Conservation (phyloP, 192 early-diverging fungal genomes). For the Chytriomyces confervae region DNA sequence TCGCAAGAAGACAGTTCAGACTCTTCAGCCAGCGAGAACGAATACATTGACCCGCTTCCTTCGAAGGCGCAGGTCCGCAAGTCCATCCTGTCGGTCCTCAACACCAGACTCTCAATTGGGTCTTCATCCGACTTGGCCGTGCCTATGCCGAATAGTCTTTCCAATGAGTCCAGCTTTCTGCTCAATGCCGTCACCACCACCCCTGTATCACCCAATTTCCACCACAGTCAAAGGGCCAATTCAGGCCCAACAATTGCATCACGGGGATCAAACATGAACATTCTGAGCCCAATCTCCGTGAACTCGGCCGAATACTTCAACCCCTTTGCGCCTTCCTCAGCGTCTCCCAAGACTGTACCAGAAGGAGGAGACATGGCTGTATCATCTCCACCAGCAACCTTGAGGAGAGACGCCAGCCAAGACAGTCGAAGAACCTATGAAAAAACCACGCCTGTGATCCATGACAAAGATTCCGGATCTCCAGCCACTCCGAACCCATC, state of each 20-base stretch:
- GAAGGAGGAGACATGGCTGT: neutral
- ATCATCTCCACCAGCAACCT: neutral
- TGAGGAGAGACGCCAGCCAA: neutral
- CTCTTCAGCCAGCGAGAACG: conserved; percentile 2
- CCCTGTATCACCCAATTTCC: neutral
- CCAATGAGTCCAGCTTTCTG: neutral
- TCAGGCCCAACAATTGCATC: neutral
- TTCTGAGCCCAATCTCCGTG: neutral
- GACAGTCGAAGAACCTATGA: neutral
- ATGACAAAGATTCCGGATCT: no score
- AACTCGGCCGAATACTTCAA: neutral
- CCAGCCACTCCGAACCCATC: no score
- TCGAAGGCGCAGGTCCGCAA: neutral
- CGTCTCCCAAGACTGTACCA: neutral
- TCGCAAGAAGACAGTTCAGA: neutral
- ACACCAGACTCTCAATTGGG: neutral
- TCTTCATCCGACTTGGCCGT: neutral
- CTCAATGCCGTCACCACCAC: conserved; percentile 5
- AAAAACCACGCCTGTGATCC: neutral
- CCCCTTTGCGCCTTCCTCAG: neutral
- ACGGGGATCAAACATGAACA: neutral
- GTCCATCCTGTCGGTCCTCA: conserved; percentile 5
- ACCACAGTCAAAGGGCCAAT: neutral
- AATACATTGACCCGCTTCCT: neutral
- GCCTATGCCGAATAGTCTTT: no score